Evolutionary conservation across 768 basidiomycete species (phyloP), one percentile per base, ranked within the genome.

Genomic region (Hericium alpestre): DNA sequence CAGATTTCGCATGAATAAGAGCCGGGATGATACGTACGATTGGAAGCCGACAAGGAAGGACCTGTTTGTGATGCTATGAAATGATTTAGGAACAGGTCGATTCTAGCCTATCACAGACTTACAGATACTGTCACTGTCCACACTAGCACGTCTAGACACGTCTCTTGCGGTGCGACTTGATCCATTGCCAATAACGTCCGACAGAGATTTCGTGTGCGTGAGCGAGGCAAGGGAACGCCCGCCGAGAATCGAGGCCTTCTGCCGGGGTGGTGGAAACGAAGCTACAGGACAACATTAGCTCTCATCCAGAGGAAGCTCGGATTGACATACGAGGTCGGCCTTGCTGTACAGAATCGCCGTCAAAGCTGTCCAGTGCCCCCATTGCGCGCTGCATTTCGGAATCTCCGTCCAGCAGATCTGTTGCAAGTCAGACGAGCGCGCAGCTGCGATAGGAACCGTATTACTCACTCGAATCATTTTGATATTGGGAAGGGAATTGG

Each of bases 321-420:
- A 5, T 12, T n/a, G 15, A 63, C 62, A 6, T 38, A 63, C 61
- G 39, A 32, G 53, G 51, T 16, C n/a, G 51, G 15, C 12, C 54
- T 53, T 57, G 62, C 18, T 60, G 58, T 22, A 27, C 32, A 27
- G 55, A 58, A 37, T 56, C 55, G 13, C 50, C 40, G 32, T 58
- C 60, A 23, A 58, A 63, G 22, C 62, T 63, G 27, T 63, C 62
- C 15, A n/a, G 27, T 38, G 32, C 53, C 38, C 62, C 62, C 55
- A 63, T 56, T 43, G 53, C 60, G 2, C 62, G 59, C 25, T 63
- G 57, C 62, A 63, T 63, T 39, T 61, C 60, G 0, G 62, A 61
- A 38, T 63, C 62, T 16, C 61, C 55, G 32, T 63, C 62, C n/a
- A 63, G 57, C n/a, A 63, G 62, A 53, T 63, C 62, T 63, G 49